A percentile compares a stretch with the other conserved stretches of the same genome.
Conservation (phyloP, 1,139 yeast species). For the Taphrina pruni region DNA sequence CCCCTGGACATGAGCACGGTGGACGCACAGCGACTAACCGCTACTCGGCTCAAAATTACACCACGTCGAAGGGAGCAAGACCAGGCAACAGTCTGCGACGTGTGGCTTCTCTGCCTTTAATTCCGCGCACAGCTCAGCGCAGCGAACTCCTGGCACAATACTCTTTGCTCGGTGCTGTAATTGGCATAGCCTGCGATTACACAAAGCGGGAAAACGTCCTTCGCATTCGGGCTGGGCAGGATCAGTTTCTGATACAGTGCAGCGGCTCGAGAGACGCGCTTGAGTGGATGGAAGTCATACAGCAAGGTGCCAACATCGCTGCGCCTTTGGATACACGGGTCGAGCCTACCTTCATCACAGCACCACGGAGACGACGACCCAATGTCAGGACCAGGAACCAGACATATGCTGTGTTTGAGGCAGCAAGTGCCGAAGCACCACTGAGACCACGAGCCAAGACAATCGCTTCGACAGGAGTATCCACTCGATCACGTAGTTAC, state of each 20-base stretch:
- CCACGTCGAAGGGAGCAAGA: background rate
- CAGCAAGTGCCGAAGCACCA: slow-evolving; percentile 25
- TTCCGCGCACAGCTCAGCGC: background rate
- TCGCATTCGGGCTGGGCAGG: slow-evolving; percentile 69
- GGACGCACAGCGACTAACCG: background rate
- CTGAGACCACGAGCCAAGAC: slow-evolving; percentile 20
- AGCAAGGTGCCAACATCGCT: slow-evolving; percentile 54
- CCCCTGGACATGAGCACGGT: background rate
- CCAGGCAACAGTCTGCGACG: background rate
- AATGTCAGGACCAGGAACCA: slow-evolving; percentile 17
- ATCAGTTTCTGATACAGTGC: slow-evolving; percentile 67
- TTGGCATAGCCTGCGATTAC: slow-evolving; percentile 73
- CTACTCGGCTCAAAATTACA: background rate
- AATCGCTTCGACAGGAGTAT: background rate
- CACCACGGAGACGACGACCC: slow-evolving; percentile 30
- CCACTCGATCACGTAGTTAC: slow-evolving; percentile 3
- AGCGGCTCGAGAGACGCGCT: slow-evolving; percentile 60
- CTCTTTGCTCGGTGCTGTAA: slow-evolving; percentile 34
- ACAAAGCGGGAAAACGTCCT: slow-evolving; percentile 64
- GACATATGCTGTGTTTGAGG: slow-evolving; percentile 35
- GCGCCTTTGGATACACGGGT: slow-evolving; percentile 32
- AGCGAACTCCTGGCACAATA: slow-evolving; percentile 6
- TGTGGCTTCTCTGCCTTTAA: background rate
- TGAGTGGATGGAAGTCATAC: slow-evolving; percentile 63
- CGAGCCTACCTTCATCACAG: slow-evolving; percentile 28